Evolutionary conservation across 139 green algal genomes (phyloP).

Genomic region (Volvox reticuliferus): DNA sequence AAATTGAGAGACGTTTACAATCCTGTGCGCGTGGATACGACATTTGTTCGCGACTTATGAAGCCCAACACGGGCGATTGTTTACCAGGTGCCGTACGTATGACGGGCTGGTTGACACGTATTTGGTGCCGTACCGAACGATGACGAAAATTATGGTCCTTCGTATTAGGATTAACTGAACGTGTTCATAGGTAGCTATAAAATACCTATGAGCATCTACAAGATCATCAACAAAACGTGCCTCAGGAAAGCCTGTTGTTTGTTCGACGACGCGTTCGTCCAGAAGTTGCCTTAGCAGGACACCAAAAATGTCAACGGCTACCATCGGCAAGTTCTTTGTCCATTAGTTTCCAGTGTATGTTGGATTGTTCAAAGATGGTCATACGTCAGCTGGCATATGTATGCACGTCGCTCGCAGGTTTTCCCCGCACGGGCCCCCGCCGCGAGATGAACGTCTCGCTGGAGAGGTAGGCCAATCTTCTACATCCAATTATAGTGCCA

Average conservation of each 20-base stretch:
- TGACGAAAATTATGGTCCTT: background rate
- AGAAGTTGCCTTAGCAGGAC: background rate
- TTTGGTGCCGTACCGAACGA: background rate
- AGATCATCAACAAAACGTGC: background rate
- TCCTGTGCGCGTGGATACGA: too few relatives aligned
- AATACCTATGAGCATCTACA: background rate
- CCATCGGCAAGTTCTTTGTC: constrained; percentile 14
- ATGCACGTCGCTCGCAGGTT: constrained; percentile 60
- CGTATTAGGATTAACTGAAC: background rate
- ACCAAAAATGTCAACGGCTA: background rate
- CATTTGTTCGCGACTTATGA: too few relatives aligned
- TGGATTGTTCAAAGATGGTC: background rate
- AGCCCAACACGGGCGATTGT: too few relatives aligned
- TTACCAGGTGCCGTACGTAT: too few relatives aligned
- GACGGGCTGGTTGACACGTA: background rate
- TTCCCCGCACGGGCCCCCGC: constrained; percentile 82
- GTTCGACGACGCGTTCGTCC: background rate
- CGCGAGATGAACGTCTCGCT: constrained; percentile 91
- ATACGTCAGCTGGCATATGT: background rate
- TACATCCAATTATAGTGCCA: too few relatives aligned
- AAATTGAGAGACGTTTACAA: too few relatives aligned
- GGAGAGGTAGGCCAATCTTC: too few relatives aligned
- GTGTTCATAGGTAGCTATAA: background rate
- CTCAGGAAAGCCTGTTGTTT: background rate
- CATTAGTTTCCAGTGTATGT: background rate